A percentile compares a stretch with the other conserved stretches of the same genome.
Conservation (phyloP, 1,284 basidiomycete genomes). For the Phylloboletellus chloephorus region DNA sequence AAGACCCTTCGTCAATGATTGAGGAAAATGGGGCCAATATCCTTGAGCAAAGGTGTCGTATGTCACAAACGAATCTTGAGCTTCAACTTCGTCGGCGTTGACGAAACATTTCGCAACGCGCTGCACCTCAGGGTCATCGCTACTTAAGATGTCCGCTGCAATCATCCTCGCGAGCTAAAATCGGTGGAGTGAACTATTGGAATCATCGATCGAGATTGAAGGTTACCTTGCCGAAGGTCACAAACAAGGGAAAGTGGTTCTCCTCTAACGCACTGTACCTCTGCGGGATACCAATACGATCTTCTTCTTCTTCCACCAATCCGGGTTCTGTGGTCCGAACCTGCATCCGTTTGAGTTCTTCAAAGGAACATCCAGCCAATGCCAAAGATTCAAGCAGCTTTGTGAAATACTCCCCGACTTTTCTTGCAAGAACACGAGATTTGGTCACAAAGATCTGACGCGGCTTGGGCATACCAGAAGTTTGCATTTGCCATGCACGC, state of each 20-base stretch:
- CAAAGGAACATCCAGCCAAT: conserved; percentile 35
- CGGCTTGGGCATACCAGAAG: conserved; percentile 34
- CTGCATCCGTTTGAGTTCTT: conserved; percentile 35
- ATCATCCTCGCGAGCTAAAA: conserved; percentile 15
- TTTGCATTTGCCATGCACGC: conserved; percentile 39
- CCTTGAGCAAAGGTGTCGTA: conserved; percentile 46
- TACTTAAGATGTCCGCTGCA: conserved; percentile 21
- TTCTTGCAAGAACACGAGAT: conserved; percentile 56
- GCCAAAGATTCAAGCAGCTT: conserved; percentile 48
- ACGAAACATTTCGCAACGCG: conserved; percentile 15
- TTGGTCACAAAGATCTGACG: conserved; percentile 72
- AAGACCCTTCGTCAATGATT: conserved; percentile 48
- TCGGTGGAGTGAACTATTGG: conserved; percentile 3
- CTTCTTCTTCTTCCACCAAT: conserved; percentile 49
- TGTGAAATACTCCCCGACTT: conserved; percentile 61
- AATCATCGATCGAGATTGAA: not conserved
- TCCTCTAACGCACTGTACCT: conserved; percentile 56
- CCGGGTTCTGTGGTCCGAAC: conserved; percentile 29
- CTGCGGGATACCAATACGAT: conserved; percentile 45
- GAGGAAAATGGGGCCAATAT: conserved; percentile 65
- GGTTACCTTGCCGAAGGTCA: conserved; percentile 58
- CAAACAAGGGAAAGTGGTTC: conserved; percentile 64
- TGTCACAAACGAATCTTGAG: conserved; percentile 34
- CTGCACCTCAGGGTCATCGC: conserved; percentile 8
- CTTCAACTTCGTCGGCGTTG: conserved; percentile 13